Conservation (phyloP, 2,329 filamentous ascomycete species). For the Aureobasidium zeae region DNA sequence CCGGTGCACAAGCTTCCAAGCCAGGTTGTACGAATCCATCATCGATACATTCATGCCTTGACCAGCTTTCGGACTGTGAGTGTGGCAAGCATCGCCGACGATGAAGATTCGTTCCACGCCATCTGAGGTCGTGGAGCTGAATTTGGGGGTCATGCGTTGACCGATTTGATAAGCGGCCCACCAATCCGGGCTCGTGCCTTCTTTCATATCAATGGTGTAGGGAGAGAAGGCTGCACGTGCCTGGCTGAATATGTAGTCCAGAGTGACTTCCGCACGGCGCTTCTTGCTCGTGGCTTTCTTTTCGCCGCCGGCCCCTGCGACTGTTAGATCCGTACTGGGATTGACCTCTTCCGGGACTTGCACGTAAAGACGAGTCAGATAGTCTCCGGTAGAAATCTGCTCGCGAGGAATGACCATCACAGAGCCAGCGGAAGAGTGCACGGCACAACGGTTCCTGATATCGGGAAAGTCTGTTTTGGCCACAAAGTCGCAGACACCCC, state of each 20-base stretch:
- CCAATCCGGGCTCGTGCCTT: slow-evolving; percentile 8
- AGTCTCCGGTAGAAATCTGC: slow-evolving; percentile 19
- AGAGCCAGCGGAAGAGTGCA: slow-evolving; percentile 61
- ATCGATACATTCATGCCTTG: slow-evolving; percentile 67
- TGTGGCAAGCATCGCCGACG: slow-evolving; percentile 44
- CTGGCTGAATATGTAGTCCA: slow-evolving; percentile 51
- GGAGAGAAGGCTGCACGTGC: slow-evolving; percentile 33
- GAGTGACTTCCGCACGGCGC: slow-evolving; percentile 40
- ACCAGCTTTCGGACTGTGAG: slow-evolving; percentile 53
- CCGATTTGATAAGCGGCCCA: slow-evolving; percentile 46
- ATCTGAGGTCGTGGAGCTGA: slow-evolving; percentile 10
- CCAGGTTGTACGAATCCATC: slow-evolving; percentile 55
- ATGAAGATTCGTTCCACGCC: slow-evolving; percentile 13
- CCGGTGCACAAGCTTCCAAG: slow-evolving; percentile 44
- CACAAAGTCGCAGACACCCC: slow-evolving; percentile 26
- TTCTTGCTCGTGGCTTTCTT: slow-evolving; percentile 48
- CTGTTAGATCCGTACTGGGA: slow-evolving; percentile 45
- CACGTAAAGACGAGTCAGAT: slow-evolving; percentile 3
- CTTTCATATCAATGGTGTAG: slow-evolving; percentile 6
- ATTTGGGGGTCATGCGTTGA: slow-evolving; percentile 34
- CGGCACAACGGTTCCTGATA: slow-evolving; percentile 70
- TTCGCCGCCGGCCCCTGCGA: slow-evolving; percentile 46
- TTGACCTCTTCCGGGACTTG: slow-evolving; percentile 24
- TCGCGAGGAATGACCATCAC: slow-evolving; percentile 72
- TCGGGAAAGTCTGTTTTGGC: slow-evolving; percentile 41